Conservation (phyloP, 225 moss, liverwort and hornwort species). For the Bryoerythrophyllum caledonicum region DNA sequence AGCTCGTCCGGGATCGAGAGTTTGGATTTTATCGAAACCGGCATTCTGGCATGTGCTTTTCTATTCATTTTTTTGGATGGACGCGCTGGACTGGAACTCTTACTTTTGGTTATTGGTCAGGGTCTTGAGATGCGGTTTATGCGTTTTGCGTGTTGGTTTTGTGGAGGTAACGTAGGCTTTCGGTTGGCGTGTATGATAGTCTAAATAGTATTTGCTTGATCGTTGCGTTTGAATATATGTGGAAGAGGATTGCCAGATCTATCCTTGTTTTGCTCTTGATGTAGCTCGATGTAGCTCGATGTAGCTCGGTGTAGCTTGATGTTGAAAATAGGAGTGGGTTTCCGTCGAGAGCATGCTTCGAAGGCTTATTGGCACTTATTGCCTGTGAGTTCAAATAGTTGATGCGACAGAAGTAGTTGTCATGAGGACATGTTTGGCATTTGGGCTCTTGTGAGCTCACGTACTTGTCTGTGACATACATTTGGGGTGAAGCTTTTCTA, state of each 20-base stretch:
- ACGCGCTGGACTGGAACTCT: background rate
- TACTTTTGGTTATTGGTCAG: background rate
- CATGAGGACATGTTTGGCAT: background rate
- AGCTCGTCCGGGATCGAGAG: background rate
- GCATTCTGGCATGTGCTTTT: background rate
- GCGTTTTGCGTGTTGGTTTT: background rate
- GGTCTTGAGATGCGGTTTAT: background rate
- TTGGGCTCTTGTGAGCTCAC: slow-evolving; percentile 10
- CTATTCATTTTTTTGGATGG: background rate
- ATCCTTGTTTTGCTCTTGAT: background rate
- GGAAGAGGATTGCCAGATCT: no score
- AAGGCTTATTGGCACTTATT: slow-evolving; percentile 29
- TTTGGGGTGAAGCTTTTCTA: no score
- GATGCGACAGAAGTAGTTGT: slow-evolving; percentile 23
- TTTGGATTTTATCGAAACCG: background rate
- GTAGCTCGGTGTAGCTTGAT: background rate
- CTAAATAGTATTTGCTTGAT: background rate
- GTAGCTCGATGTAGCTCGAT: no score
- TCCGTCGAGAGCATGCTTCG: slow-evolving; percentile 18
- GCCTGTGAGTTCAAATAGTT: slow-evolving; percentile 36
- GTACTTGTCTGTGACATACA: background rate
- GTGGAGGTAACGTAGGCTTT: background rate
- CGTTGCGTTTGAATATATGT: background rate
- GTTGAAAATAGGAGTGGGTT: background rate
- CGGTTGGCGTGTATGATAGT: background rate